A percentile compares a stretch with the other conserved stretches of the same genome.
phyloP scores from a whole-genome alignment of 176 grass and related monocot species.

The Phoenix roebelenii region DNA sequence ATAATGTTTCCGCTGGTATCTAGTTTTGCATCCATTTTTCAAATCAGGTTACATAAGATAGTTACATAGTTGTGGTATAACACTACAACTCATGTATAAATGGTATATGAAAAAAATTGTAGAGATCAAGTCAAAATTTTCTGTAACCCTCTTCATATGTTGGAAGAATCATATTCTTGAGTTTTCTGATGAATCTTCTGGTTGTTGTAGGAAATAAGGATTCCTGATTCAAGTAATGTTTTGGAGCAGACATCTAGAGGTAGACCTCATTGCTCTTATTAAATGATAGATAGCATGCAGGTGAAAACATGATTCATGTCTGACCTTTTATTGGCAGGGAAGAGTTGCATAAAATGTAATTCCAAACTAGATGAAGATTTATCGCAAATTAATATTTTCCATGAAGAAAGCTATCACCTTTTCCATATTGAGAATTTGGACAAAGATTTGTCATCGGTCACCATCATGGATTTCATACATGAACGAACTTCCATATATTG shows the following conservation, averaged over 20 bases:
- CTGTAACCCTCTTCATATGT: too few species aligned
- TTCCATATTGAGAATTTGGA: constrained; percentile 6
- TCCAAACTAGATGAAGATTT: not conserved
- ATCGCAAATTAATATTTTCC: too few species aligned
- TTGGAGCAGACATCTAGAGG: not conserved
- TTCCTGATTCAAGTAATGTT: not conserved
- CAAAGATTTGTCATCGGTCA: not conserved
- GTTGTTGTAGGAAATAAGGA: not conserved
- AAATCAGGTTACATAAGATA: too few species aligned
- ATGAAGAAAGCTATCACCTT: not conserved
- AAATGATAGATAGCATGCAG: too few species aligned
- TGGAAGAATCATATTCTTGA: too few species aligned
- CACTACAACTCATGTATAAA: too few species aligned
- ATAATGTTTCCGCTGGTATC: too few species aligned
- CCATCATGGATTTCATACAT: not conserved
- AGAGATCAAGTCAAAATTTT: too few species aligned
- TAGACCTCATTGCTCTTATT: not conserved
- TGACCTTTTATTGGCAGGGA: not conserved
- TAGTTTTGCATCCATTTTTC: too few species aligned
- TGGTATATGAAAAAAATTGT: too few species aligned
- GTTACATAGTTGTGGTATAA: too few species aligned
- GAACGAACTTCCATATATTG: not conserved
- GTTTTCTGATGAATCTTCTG: not conserved
- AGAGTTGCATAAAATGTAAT: not conserved
- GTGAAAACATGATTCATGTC: not conserved